Base-by-base conservation (phyloP, 768 basidiomycete genomes). In the Postia placenta region DNA sequence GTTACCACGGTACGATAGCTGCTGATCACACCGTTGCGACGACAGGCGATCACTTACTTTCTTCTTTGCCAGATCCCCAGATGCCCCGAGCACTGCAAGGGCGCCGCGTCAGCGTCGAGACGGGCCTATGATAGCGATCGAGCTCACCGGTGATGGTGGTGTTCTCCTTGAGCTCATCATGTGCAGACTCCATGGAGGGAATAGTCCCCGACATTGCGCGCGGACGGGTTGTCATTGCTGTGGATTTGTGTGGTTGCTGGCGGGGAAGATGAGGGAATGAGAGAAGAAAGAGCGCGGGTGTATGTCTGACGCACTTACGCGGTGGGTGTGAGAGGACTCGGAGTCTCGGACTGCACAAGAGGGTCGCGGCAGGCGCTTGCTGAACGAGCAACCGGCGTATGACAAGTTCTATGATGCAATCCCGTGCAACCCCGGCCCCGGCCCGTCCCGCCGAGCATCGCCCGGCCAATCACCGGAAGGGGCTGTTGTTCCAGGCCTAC, bases 1-100 rank as follows among this genome's bases (percentile, higher is more conserved):
- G n/a, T n/a, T n/a, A n/a, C n/a, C n/a, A n/a, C n/a, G n/a, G n/a
- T 33, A 33, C 30, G 9, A 33, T 33, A 7, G 9, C 9, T 33
- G 15, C 30, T 33, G 30, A 33, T 33, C 30, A 33, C 30, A 33
- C 7, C 30, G 15, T 33, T 33, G 30, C 9, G 30, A 33, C 30
- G 30, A 15, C 30, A 48, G 42, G 43, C 40, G 37, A 26, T 36
- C 45, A 48, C 64, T 42, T 42, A 82, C 93, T 81, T 99, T 99
- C 74, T 99, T 99, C 85, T 96, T 95, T 55, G 95, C 95, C 40
- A 99, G 76, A 74, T 99, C 95, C 35, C 95, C 95, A 48, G 92
- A 94, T 2, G 95, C 95, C 49, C 95, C 95, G 52, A 94, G 81
- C 47, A 98, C 94, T 92, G 63, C 44, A 23, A 23, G 11, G 5